Evolutionary conservation across 140 eudicot genomes (phyloP), one percentile per base, ranked within the genome.

Genomic region (Stevia rebaudiana): DNA sequence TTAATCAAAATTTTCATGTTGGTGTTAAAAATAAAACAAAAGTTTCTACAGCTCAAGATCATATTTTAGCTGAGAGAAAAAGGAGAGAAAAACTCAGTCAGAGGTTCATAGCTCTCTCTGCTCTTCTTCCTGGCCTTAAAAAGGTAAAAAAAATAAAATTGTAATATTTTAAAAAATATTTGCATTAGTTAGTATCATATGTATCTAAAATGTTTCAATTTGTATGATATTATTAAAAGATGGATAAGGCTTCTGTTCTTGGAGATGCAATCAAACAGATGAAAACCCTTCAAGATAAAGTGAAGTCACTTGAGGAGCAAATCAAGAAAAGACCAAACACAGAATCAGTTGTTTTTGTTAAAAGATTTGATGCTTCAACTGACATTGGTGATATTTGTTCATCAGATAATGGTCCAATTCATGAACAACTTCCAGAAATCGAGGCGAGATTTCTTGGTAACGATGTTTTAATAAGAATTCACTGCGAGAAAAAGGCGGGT

Each of bases 231-330:
- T 57, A n/a, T 18, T 33, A 23, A 49, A 59, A 89, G 97, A 86
- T 89, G 97, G 97, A 89, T 82, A 89, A 89, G 71, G 97, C 95
- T 54, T 83, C 97, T 46, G 87, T 89, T 74, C 95, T 89, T 79
- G 97, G 92, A 65, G 97, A 89, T 62, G 95, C 95, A 18, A 83
- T 86, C 41, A 84, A 81, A 82, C 83, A 90, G 78, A 44, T 90
- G 82, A 90, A 90, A 73, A 86, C 84, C 31, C 95, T 90, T 23
- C 94, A 90, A 81, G 95, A 86, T 10, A 74, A 78, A 69, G 94
- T 86, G 71, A 80, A 81, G 70, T 47, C 76, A 43, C 95, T 90
- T 52, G 97, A 90, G 69, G 97, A 90, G 25, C 86, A 83, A 69
- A 61, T 74, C 35, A 84, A 67, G 60, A 81, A 76, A 37, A 82